Percentiles rank a stretch among this genome's conserved stretches.
phyloP scores from a whole-genome alignment of 345 rosid species.

The Rubroshorea leprosula region DNA sequence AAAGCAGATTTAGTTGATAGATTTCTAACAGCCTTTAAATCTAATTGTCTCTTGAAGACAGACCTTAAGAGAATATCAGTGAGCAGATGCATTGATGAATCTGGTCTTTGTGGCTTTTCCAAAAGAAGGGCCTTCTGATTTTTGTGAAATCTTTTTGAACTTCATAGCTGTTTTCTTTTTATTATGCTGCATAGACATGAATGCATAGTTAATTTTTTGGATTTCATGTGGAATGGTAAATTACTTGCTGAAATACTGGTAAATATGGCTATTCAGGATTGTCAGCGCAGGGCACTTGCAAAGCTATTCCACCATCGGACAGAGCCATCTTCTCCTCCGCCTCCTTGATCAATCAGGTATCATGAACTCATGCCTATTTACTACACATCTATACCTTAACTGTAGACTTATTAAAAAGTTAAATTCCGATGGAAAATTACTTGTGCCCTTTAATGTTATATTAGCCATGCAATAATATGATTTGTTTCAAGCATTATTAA shows the following conservation, averaged over 20 bases:
- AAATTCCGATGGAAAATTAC: no score
- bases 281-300: conserved; percentile 72
- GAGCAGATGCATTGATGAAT: neutral
- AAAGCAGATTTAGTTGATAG: neutral
- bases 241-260: no score
- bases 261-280: conserved; percentile 47
- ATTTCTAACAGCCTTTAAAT: neutral
- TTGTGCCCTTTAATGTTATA: no score
- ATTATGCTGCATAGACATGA: neutral
- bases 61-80: neutral
- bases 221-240: neutral
- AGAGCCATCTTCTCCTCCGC: conserved; percentile 29
- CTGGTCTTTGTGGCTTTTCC: neutral
- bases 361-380: neutral
- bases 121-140: neutral
- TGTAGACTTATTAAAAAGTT: no score
- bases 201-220: neutral
- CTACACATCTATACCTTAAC: neutral
- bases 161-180: neutral
- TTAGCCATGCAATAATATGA: no score
- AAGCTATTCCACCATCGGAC: conserved; percentile 62
- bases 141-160: conserved; percentile 1
- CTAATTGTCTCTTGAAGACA: neutral
- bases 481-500: no score
- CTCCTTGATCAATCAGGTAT: conserved; percentile 32